Percentiles rank a stretch among this genome's conserved stretches.
phyloP scores from a whole-genome alignment of 2,329 filamentous ascomycete species.

The Colletotrichum sp. region DNA sequence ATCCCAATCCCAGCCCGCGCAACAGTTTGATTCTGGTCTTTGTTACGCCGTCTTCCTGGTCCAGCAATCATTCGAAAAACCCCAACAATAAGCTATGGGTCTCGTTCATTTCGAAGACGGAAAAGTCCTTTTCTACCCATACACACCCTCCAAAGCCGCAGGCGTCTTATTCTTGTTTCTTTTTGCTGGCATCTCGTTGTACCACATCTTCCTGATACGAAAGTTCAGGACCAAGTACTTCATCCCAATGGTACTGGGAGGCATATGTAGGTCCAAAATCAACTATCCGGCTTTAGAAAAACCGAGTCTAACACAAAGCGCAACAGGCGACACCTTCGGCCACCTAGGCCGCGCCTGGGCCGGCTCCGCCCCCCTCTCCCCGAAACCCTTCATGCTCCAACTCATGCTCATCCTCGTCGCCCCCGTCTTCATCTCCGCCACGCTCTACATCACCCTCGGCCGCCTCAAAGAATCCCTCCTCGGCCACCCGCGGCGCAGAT shows the following conservation, averaged over 20 bases:
- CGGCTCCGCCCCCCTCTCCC: background rate
- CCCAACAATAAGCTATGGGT: accelerated
- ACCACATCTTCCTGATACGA: background rate
- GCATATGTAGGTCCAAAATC: background rate
- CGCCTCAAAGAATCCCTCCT: background rate
- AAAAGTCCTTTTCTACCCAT: background rate
- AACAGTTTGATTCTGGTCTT: background rate
- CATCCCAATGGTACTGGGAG: background rate
- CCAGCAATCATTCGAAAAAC: background rate
- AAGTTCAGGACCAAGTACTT: background rate
- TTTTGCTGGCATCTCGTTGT: accelerated
- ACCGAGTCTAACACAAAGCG: accelerated
- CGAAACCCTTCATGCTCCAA: background rate
- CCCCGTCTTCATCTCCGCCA: background rate
- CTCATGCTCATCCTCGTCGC: background rate
- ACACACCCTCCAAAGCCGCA: background rate
- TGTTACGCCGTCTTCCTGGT: background rate
- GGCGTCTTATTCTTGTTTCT: background rate
- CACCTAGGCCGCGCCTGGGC: background rate
- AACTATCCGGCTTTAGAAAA: accelerated
- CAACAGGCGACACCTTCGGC: background rate
- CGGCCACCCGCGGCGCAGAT: background rate
- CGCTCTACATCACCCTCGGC: background rate
- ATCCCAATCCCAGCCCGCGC: accelerated
- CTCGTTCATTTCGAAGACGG: background rate